These are phyloP conservation scores for Combretum micranthum DNA, from an alignment of 345 rosid species.

Conservation along the genomic window DNA sequence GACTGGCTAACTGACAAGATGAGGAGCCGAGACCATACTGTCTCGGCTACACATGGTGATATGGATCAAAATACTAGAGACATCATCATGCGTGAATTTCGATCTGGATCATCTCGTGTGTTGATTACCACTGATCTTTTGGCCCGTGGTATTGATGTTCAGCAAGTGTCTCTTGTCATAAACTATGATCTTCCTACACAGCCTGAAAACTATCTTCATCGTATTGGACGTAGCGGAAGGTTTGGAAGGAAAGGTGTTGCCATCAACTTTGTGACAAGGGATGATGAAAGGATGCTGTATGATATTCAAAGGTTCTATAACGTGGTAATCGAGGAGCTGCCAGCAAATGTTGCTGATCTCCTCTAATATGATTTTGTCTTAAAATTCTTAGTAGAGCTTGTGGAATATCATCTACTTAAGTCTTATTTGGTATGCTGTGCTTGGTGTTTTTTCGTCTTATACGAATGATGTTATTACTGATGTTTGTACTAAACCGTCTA, in stretches of 20 bases:
- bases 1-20: conserved; percentile 79
- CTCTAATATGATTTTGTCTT: conserved; percentile 24
- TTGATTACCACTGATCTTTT: conserved; percentile 66
- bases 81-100: conserved; percentile 71
- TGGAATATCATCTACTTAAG: not conserved
- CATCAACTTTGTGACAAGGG: conserved; percentile 47
- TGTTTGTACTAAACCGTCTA: conserved; percentile 1
- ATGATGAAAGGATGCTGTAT: conserved; percentile 52
- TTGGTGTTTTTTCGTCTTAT: not conserved
- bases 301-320: conserved; percentile 61
- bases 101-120: conserved; percentile 71
- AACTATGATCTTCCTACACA: conserved; percentile 64
- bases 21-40: conserved; percentile 63
- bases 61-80: conserved; percentile 79
- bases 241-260: conserved; percentile 82
- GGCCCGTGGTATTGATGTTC: conserved; percentile 76
- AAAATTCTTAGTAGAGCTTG: not conserved
- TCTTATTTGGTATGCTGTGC: not conserved
- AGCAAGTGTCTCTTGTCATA: conserved; percentile 69
- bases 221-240: conserved; percentile 68
- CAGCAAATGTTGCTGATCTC: conserved; percentile 51
- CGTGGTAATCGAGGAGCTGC: conserved; percentile 55
- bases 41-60: conserved; percentile 71
- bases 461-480: not conserved
- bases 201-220: conserved; percentile 72